Percentiles rank a stretch among this genome's conserved stretches.
These are phyloP conservation scores for Teratosphaeria gauchensis DNA, from an alignment of 2,329 filamentous ascomycete genomes.

Conservation along the genomic window DNA sequence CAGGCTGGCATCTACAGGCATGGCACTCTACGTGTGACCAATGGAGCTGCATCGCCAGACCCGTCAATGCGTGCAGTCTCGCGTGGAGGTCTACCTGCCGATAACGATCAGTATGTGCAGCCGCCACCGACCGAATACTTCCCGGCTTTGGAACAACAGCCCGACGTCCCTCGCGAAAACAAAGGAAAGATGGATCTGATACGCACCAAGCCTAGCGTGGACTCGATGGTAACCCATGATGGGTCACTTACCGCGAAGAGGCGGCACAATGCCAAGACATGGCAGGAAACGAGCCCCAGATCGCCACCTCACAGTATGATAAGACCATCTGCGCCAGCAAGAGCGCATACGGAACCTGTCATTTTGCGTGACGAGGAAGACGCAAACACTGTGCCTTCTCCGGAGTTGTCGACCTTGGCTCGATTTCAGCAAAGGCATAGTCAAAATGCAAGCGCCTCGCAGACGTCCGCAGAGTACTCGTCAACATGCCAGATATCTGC, in stretches of 20 bases:
- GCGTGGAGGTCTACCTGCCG: not conserved
- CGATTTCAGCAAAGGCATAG: conserved; percentile 14
- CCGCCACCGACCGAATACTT: not conserved
- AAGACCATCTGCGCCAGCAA: not conserved
- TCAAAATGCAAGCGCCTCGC: conserved; percentile 9
- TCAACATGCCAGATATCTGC: conserved; percentile 14
- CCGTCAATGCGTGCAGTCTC: conserved; percentile 9
- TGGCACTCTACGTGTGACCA: conserved; percentile 38
- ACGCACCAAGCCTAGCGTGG: not conserved
- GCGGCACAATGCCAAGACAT: not conserved
- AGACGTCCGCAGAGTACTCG: conserved; percentile 17
- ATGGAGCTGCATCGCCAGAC: conserved; percentile 38
- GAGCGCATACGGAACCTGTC: not conserved
- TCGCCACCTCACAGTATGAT: not conserved
- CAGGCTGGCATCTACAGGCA: conserved; percentile 33
- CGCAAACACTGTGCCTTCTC: not conserved
- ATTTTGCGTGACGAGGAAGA: not conserved
- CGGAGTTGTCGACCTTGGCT: conserved; percentile 2
- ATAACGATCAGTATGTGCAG: not conserved
- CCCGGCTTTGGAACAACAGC: not conserved
- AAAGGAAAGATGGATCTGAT: not conserved
- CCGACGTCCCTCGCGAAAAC: not conserved
- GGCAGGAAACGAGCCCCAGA: not conserved
- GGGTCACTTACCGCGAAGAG: not conserved
- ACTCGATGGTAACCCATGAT: not conserved